Evolutionary conservation across 2,329 filamentous ascomycete genomes (phyloP), one percentile per base, ranked within the genome.

Genomic region (Phaeosphaeria sp.): DNA sequence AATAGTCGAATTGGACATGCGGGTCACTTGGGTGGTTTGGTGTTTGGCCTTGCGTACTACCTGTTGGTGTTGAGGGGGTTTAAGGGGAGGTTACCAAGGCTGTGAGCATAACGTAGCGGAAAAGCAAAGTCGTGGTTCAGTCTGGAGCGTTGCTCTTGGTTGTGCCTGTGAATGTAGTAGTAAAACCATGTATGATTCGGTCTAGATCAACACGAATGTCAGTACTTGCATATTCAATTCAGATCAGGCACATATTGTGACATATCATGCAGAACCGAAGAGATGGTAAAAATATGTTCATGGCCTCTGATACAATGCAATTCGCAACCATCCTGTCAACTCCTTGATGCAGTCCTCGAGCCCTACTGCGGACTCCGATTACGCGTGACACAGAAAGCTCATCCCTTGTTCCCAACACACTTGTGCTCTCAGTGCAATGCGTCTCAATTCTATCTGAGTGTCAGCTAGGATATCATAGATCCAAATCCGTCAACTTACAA

Each of bases 1-100:
- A 66, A 57, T 10, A 71, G 64, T 18, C 56, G 50, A 5, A 60
- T 77, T 9, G 79, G 68, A 4, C 81, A 83, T 70, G 70, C 75
- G 18, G 81, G 79, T 7, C 81, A 83, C 72, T 54, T 83, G 15
- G 81, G 81, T 5, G 81, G 81, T 0, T 52, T 74, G 20, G 68
- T 68, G 0, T 81, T 79, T 63, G 81, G 81, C 0, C 50, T 68
- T 15, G 43, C 63, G 18, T 77, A 75, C 51, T 77, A 71, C 50
- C 47, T 74, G 39, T 22, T 58, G 9, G 65, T 44, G 43, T 30
- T 71, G 50, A 66, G 65, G 46, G 59, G 63, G 4, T 25, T 68
- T 43, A 59, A 54, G 21, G n/a, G 60, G 33, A 62, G 44, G 36
- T n/a, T n/a, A 39, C 36, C 36, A 1, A n/a, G 36, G 59, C n/a